Percentiles rank a stretch among this genome's conserved stretches.
These are phyloP conservation scores for Epichloe hybrida DNA, from an alignment of 2,329 filamentous ascomycete genomes.

Conservation along the genomic window DNA sequence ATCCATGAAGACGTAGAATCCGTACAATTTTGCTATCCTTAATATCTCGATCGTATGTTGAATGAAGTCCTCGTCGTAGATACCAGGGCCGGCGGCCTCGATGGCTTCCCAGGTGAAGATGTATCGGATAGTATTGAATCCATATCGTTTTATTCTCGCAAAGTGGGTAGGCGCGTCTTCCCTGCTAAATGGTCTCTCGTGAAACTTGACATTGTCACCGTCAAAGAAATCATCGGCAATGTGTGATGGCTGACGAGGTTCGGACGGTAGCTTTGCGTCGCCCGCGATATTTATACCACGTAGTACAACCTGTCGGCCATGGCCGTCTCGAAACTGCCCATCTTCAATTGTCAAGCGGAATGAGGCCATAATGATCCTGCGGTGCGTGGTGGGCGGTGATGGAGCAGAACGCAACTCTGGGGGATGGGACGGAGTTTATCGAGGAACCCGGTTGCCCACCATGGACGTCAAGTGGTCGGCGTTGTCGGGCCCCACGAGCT, in stretches of 20 bases:
- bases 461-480: not conserved
- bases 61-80: slow-evolving; percentile 90
- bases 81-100: slow-evolving; percentile 78
- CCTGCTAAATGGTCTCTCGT: slow-evolving; percentile 68
- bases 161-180: slow-evolving; percentile 81
- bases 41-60: slow-evolving; percentile 78
- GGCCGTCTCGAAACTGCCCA: slow-evolving; percentile 64
- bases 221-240: slow-evolving; percentile 72
- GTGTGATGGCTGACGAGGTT: slow-evolving; percentile 72
- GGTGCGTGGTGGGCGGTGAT: not conserved
- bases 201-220: slow-evolving; percentile 81
- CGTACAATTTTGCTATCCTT: slow-evolving; percentile 73
- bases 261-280: slow-evolving; percentile 78
- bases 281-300: slow-evolving; percentile 89
- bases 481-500: not conserved
- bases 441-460: not conserved
- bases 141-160: slow-evolving; percentile 69
- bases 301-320: slow-evolving; percentile 75
- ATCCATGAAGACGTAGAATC: slow-evolving; percentile 97
- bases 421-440: not conserved
- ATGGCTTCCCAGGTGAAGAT: slow-evolving; percentile 99
- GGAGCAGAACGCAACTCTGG: not conserved
- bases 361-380: slow-evolving; percentile 44
- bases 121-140: slow-evolving; percentile 94
- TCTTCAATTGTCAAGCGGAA: slow-evolving; percentile 76